A percentile compares a stretch with the other conserved stretches of the same genome.
These are phyloP conservation scores for Tilletia horrida DNA, from an alignment of 1,284 basidiomycete species.

Conservation along the genomic window DNA sequence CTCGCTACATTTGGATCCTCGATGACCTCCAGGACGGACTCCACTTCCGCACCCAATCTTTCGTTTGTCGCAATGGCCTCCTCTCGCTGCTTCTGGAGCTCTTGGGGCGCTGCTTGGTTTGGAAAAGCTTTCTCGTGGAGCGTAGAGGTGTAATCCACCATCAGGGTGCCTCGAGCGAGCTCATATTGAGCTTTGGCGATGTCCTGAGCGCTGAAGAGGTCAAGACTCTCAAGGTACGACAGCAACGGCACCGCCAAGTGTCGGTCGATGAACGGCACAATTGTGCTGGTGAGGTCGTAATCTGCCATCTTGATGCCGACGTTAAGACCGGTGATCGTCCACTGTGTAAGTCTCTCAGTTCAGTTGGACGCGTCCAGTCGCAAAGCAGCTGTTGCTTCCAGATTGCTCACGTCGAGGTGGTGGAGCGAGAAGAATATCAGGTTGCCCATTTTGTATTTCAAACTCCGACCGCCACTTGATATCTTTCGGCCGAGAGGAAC, in stretches of 20 bases:
- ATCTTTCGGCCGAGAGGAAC: too few relatives aligned
- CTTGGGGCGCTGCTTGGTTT: conserved; percentile 58
- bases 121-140: conserved; percentile 75
- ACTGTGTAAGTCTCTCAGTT: too few relatives aligned
- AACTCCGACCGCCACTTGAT: too few relatives aligned
- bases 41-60: conserved; percentile 78
- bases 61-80: conserved; percentile 79
- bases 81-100: conserved; percentile 55
- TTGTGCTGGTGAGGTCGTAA: conserved; percentile 68
- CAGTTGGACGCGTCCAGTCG: too few relatives aligned
- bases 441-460: too few relatives aligned
- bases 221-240: conserved; percentile 70
- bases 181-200: conserved; percentile 88
- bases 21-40: conserved; percentile 89
- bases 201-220: conserved; percentile 69
- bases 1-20: conserved; percentile 86
- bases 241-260: conserved; percentile 90
- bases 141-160: conserved; percentile 61
- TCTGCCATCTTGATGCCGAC: conserved; percentile 40
- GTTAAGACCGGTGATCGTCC: not conserved
- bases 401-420: too few relatives aligned
- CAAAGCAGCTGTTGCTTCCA: too few relatives aligned
- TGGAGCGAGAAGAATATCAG: too few relatives aligned
- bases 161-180: conserved; percentile 75
- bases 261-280: conserved; percentile 81